These are phyloP conservation scores for Euphorbia lathyris DNA, from an alignment of 345 rosid species.

Conservation along the genomic window DNA sequence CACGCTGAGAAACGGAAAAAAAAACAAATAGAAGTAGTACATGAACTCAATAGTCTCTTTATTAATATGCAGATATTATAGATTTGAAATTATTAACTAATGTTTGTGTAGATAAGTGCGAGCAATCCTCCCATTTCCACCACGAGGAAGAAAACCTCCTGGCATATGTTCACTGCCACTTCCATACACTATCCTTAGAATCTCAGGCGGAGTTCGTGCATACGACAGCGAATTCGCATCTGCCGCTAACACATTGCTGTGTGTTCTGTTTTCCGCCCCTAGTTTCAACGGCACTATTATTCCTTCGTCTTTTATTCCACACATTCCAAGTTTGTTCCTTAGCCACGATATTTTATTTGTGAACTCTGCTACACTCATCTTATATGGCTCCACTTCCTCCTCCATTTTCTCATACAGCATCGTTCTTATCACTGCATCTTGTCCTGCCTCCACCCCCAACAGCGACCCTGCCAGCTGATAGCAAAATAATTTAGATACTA, in stretches of 20 bases:
- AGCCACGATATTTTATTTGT: constrained; percentile 31
- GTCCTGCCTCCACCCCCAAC: constrained; percentile 64
- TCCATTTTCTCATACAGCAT: constrained; percentile 41
- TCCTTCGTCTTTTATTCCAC: constrained; percentile 59
- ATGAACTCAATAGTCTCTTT: no score
- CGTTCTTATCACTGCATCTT: constrained; percentile 61
- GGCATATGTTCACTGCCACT: constrained; percentile 23
- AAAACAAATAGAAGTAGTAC: no score
- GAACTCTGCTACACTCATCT: constrained; percentile 37
- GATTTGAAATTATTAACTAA: neutral
- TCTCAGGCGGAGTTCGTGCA: constrained; percentile 35
- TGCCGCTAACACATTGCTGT: constrained; percentile 38
- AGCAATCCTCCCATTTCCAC: constrained; percentile 47
- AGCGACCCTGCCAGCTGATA: constrained; percentile 50
- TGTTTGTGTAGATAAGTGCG: constrained; percentile 8
- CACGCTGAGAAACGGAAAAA: no score
- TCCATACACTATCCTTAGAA: constrained; percentile 35
- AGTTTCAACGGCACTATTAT: constrained; percentile 33
- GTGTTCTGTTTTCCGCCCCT: constrained; percentile 39
- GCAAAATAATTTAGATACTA: no score
- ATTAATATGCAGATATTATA: no score
- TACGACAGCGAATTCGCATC: constrained; percentile 31
- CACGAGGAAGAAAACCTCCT: constrained; percentile 31
- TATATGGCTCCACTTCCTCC: constrained; percentile 32
- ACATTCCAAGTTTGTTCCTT: constrained; percentile 35